Conservation (phyloP, 768 basidiomycete genomes). For the Tricholoma matsutake region DNA sequence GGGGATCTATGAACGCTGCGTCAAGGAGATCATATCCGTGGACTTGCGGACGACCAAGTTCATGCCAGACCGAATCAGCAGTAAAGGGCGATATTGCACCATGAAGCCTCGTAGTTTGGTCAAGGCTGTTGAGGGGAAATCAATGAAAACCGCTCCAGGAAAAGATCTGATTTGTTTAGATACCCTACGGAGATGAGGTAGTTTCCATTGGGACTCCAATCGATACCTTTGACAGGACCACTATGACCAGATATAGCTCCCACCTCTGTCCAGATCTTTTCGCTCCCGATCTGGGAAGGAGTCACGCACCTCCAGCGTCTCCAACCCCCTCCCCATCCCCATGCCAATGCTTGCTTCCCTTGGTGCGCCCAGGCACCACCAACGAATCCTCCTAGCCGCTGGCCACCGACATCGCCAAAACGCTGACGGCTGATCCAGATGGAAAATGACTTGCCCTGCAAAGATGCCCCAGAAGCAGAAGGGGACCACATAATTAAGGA, state of each 20-base stretch:
- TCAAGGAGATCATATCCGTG: slow-evolving; percentile 94
- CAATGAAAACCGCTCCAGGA: slow-evolving; percentile 3
- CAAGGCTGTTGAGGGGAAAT: slow-evolving; percentile 49
- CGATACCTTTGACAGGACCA: slow-evolving; percentile 72
- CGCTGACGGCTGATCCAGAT: slow-evolving; percentile 91
- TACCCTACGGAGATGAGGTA: slow-evolving; percentile 87
- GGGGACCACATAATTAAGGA: slow-evolving; percentile 95
- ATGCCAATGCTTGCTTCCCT: slow-evolving; percentile 68
- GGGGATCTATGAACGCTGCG: slow-evolving; percentile 67
- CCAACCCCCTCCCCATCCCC: slow-evolving; percentile 96
- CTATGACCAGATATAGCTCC: slow-evolving; percentile 86
- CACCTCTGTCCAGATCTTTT: slow-evolving; percentile 67
- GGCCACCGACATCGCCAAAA: slow-evolving; percentile 93
- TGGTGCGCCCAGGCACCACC: slow-evolving; percentile 77
- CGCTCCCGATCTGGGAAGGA: slow-evolving; percentile 16
- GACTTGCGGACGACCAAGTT: slow-evolving; percentile 89
- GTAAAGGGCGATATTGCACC: slow-evolving; percentile 41
- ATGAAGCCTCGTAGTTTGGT: slow-evolving; percentile 92
- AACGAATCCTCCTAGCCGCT: slow-evolving; percentile 88
- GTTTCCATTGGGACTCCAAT: slow-evolving; percentile 85
- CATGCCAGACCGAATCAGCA: slow-evolving; percentile 60
- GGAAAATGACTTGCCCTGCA: slow-evolving; percentile 43
- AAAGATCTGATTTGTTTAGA: slow-evolving; percentile 17
- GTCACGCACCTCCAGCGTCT: slow-evolving; percentile 68
- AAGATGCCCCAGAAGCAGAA: slow-evolving; percentile 41